Evolutionary conservation across 345 rosid genomes (phyloP).

Genomic region (Nephelium lappaceum): DNA sequence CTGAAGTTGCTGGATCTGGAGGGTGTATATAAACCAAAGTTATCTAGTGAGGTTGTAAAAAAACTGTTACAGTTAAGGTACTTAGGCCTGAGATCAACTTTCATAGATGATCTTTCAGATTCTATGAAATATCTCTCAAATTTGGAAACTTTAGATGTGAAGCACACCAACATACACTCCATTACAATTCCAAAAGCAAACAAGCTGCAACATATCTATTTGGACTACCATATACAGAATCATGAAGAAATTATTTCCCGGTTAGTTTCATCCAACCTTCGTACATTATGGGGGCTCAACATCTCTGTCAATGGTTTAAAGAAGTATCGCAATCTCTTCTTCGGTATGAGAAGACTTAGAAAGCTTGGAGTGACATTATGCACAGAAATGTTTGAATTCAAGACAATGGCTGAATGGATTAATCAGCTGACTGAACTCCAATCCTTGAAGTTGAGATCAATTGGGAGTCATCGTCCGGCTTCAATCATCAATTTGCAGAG

Average conservation of each 20-base stretch:
- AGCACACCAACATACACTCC: conserved; percentile 36
- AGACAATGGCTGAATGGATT: no score
- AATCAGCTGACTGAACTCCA: neutral
- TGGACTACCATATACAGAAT: neutral
- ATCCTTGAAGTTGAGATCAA: neutral
- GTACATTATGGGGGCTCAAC: no score
- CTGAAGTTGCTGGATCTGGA: conserved; percentile 43
- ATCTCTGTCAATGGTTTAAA: no score
- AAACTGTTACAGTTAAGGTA: conserved; percentile 26
- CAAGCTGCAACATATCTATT: conserved; percentile 33
- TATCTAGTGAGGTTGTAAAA: conserved; percentile 22
- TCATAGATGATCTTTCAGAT: conserved; percentile 30
- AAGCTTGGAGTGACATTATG: no score
- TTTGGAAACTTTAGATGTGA: conserved; percentile 45
- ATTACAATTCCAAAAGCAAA: conserved; percentile 27
- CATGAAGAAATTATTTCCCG: no score
- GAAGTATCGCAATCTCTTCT: no score
- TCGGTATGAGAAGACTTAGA: no score
- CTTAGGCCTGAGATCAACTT: conserved; percentile 38
- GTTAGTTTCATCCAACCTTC: no score
- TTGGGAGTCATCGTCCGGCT: neutral
- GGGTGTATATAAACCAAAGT: conserved; percentile 34
- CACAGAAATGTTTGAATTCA: no score
- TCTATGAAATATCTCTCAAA: conserved; percentile 22
- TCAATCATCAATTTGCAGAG: neutral